Evolutionary conservation across 768 basidiomycete genomes (phyloP).

Genomic region (Xerocomellus dryophilus): DNA sequence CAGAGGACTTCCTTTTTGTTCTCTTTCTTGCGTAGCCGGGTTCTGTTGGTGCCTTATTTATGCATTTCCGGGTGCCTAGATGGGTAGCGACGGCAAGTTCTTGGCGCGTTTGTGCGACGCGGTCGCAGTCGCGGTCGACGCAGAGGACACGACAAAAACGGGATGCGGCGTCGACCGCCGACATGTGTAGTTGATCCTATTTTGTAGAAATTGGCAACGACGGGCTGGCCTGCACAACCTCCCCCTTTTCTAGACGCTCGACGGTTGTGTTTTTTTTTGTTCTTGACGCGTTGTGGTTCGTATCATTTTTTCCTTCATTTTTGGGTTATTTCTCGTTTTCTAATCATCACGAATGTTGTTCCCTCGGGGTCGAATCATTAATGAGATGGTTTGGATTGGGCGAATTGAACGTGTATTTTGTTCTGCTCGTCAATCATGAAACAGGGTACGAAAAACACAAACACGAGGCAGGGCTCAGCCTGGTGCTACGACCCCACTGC

Average conservation of each 20-base stretch:
- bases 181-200: slow-evolving; percentile 6
- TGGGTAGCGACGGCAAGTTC: slow-evolving; percentile 15
- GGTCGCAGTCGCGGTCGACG: not conserved
- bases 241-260: too few species aligned
- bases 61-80: slow-evolving; percentile 23
- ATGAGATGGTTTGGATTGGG: not conserved
- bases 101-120: slow-evolving; percentile 3
- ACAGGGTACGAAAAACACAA: too few species aligned
- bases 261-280: not conserved
- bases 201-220: slow-evolving; percentile 4
- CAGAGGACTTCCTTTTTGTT: not conserved
- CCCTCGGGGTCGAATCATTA: not conserved
- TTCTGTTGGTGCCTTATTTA: slow-evolving; percentile 26
- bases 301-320: not conserved
- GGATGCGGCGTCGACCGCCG: slow-evolving; percentile 8
- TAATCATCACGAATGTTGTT: not conserved
- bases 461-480: too few species aligned
- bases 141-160: not conserved
- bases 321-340: not conserved
- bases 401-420: not conserved
- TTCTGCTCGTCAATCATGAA: too few species aligned
- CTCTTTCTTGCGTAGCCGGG: slow-evolving; percentile 16
- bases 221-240: slow-evolving; percentile 25
- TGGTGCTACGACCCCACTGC: not conserved
- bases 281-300: not conserved